A percentile compares a stretch with the other conserved stretches of the same genome.
Conservation (phyloP, 2,329 filamentous ascomycete genomes). For the Magnaporthales sp. region DNA sequence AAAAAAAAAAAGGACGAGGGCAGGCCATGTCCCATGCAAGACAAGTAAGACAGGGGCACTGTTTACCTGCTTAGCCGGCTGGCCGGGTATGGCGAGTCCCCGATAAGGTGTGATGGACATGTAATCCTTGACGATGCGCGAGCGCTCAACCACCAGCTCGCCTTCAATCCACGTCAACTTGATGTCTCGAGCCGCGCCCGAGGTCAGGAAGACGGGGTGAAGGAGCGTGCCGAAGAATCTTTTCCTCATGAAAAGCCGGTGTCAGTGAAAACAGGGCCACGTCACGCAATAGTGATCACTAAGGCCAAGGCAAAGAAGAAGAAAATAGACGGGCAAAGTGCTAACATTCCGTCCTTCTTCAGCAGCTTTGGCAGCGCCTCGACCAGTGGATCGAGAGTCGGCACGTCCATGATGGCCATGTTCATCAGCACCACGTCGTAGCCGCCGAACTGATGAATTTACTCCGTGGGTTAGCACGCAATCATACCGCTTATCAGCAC, state of each 20-base stretch:
- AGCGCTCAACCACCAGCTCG: conserved; percentile 22
- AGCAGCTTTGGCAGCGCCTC: conserved; percentile 29
- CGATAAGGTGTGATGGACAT: conserved; percentile 28
- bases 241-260: background rate
- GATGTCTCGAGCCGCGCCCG: conserved; percentile 27
- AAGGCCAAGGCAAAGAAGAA: no score
- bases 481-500: background rate
- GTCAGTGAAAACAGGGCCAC: background rate
- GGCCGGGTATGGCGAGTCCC: conserved; percentile 25
- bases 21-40: background rate
- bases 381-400: conserved; percentile 31
- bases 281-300: no score
- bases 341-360: conserved; percentile 30
- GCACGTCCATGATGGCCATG: conserved; percentile 40
- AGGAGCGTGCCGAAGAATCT: conserved; percentile 38
- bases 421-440: conserved; percentile 38
- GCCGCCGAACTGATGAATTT: conserved; percentile 8
- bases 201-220: conserved; percentile 40
- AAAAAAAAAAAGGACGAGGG: background rate
- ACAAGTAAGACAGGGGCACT: background rate
- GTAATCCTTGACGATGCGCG: conserved; percentile 31
- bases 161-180: conserved; percentile 28
- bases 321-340: conserved; percentile 8
- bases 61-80: conserved; percentile 24
- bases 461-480: background rate